Conservation (phyloP, 805 yeast species). For the Candida palmyrensis region DNA sequence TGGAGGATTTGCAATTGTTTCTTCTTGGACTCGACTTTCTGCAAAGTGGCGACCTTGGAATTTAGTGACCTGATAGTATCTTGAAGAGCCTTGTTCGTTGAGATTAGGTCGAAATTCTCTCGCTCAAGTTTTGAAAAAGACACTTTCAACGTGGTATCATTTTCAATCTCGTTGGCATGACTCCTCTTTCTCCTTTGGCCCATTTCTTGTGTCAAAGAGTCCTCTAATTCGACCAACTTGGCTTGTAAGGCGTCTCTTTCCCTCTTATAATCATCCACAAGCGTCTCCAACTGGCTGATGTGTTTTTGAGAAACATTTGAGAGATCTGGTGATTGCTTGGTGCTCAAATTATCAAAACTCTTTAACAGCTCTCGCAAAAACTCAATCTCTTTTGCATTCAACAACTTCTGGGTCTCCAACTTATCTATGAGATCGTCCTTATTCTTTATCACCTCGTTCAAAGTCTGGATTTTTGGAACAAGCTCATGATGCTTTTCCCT, state of each 20-base stretch:
- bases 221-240: neutral
- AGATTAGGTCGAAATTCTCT: slow-evolving; percentile 34
- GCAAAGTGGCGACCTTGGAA: slow-evolving; percentile 26
- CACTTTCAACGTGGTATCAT: slow-evolving; percentile 12
- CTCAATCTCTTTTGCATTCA: slow-evolving; percentile 56
- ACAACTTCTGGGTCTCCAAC: slow-evolving; percentile 44
- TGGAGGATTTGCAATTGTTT: slow-evolving; percentile 48
- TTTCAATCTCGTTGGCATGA: slow-evolving; percentile 10
- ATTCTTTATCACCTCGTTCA: slow-evolving; percentile 8
- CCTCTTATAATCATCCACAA: slow-evolving; percentile 52
- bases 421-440: slow-evolving; percentile 24
- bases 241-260: slow-evolving; percentile 43
- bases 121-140: slow-evolving; percentile 28
- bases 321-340: slow-evolving; percentile 8
- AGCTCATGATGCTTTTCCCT: slow-evolving; percentile 6
- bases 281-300: slow-evolving; percentile 35
- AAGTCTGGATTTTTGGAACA: slow-evolving; percentile 9
- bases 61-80: slow-evolving; percentile 30
- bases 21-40: slow-evolving; percentile 14
- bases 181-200: neutral
- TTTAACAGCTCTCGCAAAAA: slow-evolving; percentile 54
- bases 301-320: slow-evolving; percentile 15
- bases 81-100: slow-evolving; percentile 31
- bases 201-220: slow-evolving; percentile 16
- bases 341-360: slow-evolving; percentile 34